These are phyloP conservation scores for Fragilaria radians DNA, from an alignment of 108 stramenopile species.

Conservation along the genomic window DNA sequence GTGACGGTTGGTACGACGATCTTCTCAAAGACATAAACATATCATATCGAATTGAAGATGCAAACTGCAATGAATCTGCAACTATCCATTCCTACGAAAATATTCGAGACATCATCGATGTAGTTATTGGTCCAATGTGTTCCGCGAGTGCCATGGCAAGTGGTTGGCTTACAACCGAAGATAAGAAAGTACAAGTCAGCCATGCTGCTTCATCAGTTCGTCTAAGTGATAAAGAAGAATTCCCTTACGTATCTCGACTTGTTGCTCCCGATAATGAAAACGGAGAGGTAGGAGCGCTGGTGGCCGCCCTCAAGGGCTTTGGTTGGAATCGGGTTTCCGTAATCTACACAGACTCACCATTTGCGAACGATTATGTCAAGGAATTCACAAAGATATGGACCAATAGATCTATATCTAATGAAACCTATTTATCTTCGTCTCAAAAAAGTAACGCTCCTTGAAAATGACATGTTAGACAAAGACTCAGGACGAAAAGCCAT, in stretches of 20 bases:
- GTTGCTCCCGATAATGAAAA: conserved; percentile 8
- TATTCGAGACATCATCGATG: background rate
- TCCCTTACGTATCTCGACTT: conserved; percentile 6
- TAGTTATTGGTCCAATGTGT: conserved; percentile 8
- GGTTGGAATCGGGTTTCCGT: conserved; percentile 11
- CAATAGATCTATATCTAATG: no score
- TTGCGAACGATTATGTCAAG: conserved; percentile 4
- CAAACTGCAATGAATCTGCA: conserved; percentile 7
- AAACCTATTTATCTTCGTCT: no score
- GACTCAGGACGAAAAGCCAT: background rate
- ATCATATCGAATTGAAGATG: background rate
- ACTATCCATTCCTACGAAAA: conserved; percentile 11
- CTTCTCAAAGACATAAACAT: background rate
- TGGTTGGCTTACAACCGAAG: background rate
- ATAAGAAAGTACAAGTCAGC: background rate
- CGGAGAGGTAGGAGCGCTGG: conserved; percentile 7
- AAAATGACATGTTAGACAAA: background rate
- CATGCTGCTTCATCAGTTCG: background rate
- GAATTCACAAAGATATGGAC: background rate
- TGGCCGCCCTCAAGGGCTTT: conserved; percentile 2
- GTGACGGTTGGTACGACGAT: conserved; percentile 9
- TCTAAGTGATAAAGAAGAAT: conserved; percentile 6
- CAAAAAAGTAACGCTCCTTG: no score
- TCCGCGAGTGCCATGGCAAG: conserved; percentile 1
- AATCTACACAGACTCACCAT: conserved; percentile 7